Evolutionary conservation across 495 filamentous ascomycete species (phyloP), one percentile per base, ranked within the genome.

Genomic region (Xeromyces bisporus): DNA sequence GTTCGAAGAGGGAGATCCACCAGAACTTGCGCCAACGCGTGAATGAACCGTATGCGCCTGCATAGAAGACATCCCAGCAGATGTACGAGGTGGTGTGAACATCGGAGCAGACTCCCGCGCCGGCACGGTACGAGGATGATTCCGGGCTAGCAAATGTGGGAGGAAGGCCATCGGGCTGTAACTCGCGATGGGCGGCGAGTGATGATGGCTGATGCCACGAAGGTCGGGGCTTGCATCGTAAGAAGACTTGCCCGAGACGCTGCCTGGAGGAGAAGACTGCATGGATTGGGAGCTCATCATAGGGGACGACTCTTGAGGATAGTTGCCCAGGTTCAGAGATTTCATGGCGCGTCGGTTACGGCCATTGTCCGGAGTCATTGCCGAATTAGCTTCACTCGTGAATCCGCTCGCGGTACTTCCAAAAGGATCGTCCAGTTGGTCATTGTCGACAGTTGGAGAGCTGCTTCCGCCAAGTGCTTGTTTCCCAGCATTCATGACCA

Each of bases 401-500:
- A 5, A 5, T 21, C 20, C 9, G 20, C 20, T 21, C 4, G 20
- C 20, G 9, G 5, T 21, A 21, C 9, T 21, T 4, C 20, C 9
- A 9, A 21, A 21, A 5, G 20, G 20, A 21, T 21, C 20, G 5
- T 21, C 20, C 4, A 21, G 25, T 6, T 7, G 24, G 2, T 13
- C 29, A 29, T 39, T 8, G 17, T 24, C n/a, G 24, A 25, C 29
- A 15, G 23, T 16, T 11, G 8, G 11, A 26, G 15, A 20, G 15
- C 17, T 35, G 31, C 7, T 16, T 31, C 8, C 18, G 20, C 26
- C 17, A 10, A 40, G 18, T 2, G 28, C 29, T n/a, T 33, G 12
- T 27, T 48, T 45, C 4, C 42, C 42, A 10, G 33, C 38, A 11
- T 24, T 33, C 36, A 48, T 48, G 12, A 37, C 34, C 3, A 33